Conservation (phyloP, 345 rosid genomes). For the Gynandropsis gynandra region DNA sequence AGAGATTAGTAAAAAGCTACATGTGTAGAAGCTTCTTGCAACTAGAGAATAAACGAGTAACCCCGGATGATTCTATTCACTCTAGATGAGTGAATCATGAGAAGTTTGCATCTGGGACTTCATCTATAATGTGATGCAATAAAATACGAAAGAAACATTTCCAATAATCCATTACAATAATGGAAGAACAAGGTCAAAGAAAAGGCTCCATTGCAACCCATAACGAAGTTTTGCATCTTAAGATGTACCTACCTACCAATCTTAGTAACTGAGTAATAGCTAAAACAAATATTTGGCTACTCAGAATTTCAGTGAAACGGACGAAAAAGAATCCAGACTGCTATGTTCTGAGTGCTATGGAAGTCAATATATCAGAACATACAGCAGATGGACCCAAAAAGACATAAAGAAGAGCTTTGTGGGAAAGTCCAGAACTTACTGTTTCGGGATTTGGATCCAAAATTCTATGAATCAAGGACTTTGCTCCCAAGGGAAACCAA, state of each 20-base stretch:
- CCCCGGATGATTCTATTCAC: neutral
- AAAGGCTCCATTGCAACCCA: neutral
- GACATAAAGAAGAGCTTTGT: conserved; percentile 1
- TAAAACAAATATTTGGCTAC: conserved; percentile 5
- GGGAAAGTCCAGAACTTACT: conserved; percentile 37
- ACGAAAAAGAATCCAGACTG: neutral
- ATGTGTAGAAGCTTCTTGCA: conserved; percentile 5
- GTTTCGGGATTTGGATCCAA: conserved; percentile 87
- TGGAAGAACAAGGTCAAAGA: conserved; percentile 7
- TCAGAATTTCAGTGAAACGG: no score
- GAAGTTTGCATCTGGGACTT: conserved; percentile 6
- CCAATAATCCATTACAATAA: neutral
- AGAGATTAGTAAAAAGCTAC: conserved; percentile 6
- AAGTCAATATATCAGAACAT: neutral
- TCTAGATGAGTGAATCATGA: neutral
- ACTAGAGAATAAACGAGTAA: conserved; percentile 2
- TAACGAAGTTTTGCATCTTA: no score
- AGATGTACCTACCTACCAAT: no score
- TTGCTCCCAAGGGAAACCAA: conserved; percentile 85
- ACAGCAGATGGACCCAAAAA: neutral
- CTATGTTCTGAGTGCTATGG: conserved; percentile 2
- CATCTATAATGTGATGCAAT: neutral
- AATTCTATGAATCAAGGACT: conserved; percentile 66
- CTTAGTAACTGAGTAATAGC: neutral
- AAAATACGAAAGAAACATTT: neutral